Base-by-base conservation (phyloP, 2,329 filamentous ascomycete species). In the Claviceps citrina region DNA sequence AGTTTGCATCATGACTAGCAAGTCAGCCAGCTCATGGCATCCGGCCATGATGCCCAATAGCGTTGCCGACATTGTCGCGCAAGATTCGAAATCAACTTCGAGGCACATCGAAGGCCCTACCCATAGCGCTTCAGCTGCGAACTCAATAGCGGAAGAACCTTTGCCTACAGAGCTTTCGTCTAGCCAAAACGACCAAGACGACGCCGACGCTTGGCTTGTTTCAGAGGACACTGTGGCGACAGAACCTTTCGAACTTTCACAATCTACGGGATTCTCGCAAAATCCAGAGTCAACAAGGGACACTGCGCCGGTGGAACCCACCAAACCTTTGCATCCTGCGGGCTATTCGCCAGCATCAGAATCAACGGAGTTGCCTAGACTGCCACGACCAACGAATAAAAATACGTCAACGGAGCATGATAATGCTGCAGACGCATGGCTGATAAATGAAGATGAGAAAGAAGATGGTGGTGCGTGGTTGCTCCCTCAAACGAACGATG, bases 31-130 rank as follows among this genome's bases (percentile, higher is more conserved):
- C 44, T 56, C 59, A 50, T 63, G 62, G 61, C 58, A 64, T 47
- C 59, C 62, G 47, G 60, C 62, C 37, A 48, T 59, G 43, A 60
- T 64, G 54, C 62, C 64, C 25, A 56, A 57, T 43, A 48, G 44
- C 41, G 30, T 30, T 24, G 37, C 39, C 33, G 43, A 44, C 26
- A 5, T 42, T 7, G 33, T 35, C 19, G 25, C 27, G 10, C 33
- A 28, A 38, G 28, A 31, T 6, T 25, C 16, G 18, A 35, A 41
- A 20, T 20, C 31, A 18, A 34, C 12, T n/a, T 18, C 25, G 13
- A 13, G 28, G 13, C 22, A 15, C 13, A 24, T 27, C 31, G 31
- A 34, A 8, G 10, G 13, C 13, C 22, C 16, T 12, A 3, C 7
- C 24, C 18, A 24, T 16, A 13, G 16, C 36, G 7, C 15, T 12